Conservation (phyloP, 2,329 filamentous ascomycete genomes). For the Colletotrichum lini region DNA sequence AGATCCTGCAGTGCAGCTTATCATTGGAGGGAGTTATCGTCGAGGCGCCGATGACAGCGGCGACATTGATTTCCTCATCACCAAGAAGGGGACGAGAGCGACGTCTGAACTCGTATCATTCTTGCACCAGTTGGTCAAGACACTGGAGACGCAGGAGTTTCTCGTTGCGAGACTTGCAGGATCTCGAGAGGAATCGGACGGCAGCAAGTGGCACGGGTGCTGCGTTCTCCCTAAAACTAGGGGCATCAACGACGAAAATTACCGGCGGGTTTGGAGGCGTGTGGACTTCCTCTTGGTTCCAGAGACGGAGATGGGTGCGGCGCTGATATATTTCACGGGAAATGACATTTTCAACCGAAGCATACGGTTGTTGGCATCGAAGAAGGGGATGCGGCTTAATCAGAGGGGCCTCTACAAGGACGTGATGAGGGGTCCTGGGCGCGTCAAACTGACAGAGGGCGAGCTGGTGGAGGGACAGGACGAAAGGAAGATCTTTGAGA, state of each 20-base stretch:
- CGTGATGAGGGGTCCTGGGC: slow-evolving; percentile 71
- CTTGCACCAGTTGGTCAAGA: slow-evolving; percentile 73
- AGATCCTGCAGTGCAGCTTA: slow-evolving; percentile 76
- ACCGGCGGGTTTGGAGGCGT: slow-evolving; percentile 76
- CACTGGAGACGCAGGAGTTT: slow-evolving; percentile 74
- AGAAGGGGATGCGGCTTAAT: slow-evolving; percentile 87
- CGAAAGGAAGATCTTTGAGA: slow-evolving; percentile 86
- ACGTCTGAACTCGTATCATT: slow-evolving; percentile 72
- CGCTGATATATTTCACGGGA: slow-evolving; percentile 94
- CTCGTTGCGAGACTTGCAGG: slow-evolving; percentile 79
- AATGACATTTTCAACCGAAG: slow-evolving; percentile 96
- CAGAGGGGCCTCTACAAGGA: slow-evolving; percentile 84
- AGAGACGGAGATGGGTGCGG: slow-evolving; percentile 83
- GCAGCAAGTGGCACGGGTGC: slow-evolving; percentile 91
- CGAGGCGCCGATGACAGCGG: slow-evolving; percentile 81
- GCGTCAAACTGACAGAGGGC: slow-evolving; percentile 76
- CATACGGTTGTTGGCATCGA: slow-evolving; percentile 83
- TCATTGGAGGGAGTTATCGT: slow-evolving; percentile 88
- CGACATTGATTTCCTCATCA: slow-evolving; percentile 90
- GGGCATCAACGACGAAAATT: slow-evolving; percentile 51
- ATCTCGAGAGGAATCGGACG: slow-evolving; percentile 60
- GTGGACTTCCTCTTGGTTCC: slow-evolving; percentile 91
- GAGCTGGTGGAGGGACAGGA: slow-evolving; percentile 80
- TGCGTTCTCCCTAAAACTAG: slow-evolving; percentile 73
- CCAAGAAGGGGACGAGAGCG: slow-evolving; percentile 70